Base-by-base conservation (phyloP, 257 asterid species). In the Galeopsis tetrahit region DNA sequence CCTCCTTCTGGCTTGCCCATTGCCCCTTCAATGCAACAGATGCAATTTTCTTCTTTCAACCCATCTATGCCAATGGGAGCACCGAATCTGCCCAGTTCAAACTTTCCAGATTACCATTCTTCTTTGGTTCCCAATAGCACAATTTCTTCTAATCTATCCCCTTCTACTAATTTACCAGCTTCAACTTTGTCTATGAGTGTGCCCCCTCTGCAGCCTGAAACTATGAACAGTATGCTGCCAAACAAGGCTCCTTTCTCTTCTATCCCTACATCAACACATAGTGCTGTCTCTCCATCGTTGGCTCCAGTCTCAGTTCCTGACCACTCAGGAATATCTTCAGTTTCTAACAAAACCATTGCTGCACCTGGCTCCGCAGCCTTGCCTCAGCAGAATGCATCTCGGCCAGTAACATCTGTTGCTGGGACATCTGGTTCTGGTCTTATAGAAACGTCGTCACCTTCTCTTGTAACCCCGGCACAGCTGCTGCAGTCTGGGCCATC, bases 381-480 rank as follows among this genome's bases (percentile, higher is more conserved):
- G 71, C 77, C 83, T 15, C 86, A 70, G 61, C 88, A 80, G 71
- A 79, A 59, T 40, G 21, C 75, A 34, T 67, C 91, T 79, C 93
- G 76, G 55, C 75, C 89, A 21, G 66, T 61, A 63, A 56, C 87
- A 40, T 31, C 84, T 74, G 79, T 72, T 66, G 44, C 80, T 31
- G 89, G 83, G 62, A 32, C 91, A 57, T 79, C 90, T 70, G 80
- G 78, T 75, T 52, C 87, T 9, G 70, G 65, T 75, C 80, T 48
- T 62, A 68, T 71, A 60, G 99, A 95, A 63, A 78, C 87, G 4
- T 79, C 82, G 15, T 75, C 83, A 39, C 99, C 86, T 69, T 79
- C 85, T 7, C 88, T 95, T 9, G 63, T 91, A 72, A 94, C 98
- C 35, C 99, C 99, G 13, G 96, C 96, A 42, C 98, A 94, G 79